Percentiles rank a stretch among this genome's conserved stretches.
These are phyloP conservation scores for Coelastrella sp. DNA, from an alignment of 139 green algal species.

Conservation along the genomic window DNA sequence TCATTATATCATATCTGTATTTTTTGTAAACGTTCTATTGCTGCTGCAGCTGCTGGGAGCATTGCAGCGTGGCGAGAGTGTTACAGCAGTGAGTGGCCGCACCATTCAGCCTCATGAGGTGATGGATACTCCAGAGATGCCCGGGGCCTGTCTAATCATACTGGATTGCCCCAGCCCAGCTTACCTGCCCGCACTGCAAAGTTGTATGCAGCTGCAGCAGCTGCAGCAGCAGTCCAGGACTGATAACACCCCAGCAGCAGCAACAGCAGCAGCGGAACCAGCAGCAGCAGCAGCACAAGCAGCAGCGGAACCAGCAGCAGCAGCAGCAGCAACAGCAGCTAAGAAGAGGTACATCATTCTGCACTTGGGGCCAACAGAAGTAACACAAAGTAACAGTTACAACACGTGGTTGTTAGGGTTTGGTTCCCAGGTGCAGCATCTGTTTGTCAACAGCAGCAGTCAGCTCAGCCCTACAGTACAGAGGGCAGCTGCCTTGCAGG, in stretches of 20 bases:
- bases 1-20: no score
- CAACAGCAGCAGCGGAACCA: slow-evolving; percentile 11
- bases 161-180: slow-evolving; percentile 82
- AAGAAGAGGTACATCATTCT: slow-evolving; percentile 32
- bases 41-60: slow-evolving; percentile 71
- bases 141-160: slow-evolving; percentile 86
- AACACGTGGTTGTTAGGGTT: slow-evolving; percentile 43
- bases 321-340: background rate
- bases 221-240: background rate
- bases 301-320: background rate
- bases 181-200: slow-evolving; percentile 52
- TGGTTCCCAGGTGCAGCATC: slow-evolving; percentile 32
- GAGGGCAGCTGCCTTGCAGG: slow-evolving; percentile 63
- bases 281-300: slow-evolving; percentile 12
- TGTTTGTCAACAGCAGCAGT: slow-evolving; percentile 20
- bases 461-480: slow-evolving; percentile 50
- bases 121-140: slow-evolving; percentile 70
- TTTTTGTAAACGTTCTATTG: background rate
- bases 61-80: slow-evolving; percentile 79
- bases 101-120: slow-evolving; percentile 75
- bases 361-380: slow-evolving; percentile 36
- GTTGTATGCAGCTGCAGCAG: slow-evolving; percentile 16
- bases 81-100: slow-evolving; percentile 65
- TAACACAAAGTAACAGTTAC: slow-evolving; percentile 36
- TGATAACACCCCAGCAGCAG: background rate